These are phyloP conservation scores for Populus tomentosa DNA, from an alignment of 441 rosid species.

Conservation along the genomic window DNA sequence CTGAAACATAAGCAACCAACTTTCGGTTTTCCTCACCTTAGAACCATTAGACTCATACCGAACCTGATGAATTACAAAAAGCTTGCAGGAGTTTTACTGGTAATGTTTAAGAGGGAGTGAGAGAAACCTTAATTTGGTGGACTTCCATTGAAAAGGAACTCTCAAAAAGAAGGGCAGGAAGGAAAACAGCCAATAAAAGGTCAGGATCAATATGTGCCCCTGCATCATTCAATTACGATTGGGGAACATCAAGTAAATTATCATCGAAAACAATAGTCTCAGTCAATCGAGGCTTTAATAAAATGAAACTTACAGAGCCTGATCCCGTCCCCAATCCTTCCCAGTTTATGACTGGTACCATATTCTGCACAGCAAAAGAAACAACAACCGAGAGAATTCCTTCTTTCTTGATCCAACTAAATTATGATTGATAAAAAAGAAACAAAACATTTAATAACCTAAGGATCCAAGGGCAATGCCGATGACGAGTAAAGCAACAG, in stretches of 20 bases:
- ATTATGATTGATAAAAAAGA: neutral
- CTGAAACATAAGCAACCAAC: neutral
- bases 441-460: slow-evolving; percentile 31
- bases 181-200: slow-evolving; percentile 82
- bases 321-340: slow-evolving; percentile 80
- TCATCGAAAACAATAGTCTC: neutral
- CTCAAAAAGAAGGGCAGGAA: slow-evolving; percentile 96
- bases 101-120: neutral
- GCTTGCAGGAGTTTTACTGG: neutral
- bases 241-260: neutral
- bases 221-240: slow-evolving; percentile 25
- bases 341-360: slow-evolving; percentile 62
- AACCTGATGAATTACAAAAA: neutral
- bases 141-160: slow-evolving; percentile 91
- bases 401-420: too few species aligned
- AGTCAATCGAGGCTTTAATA: neutral
- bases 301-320: slow-evolving; percentile 70
- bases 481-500: slow-evolving; percentile 77
- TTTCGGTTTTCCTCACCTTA: neutral
- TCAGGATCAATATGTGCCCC: slow-evolving; percentile 83
- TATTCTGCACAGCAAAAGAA: slow-evolving; percentile 46
- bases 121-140: slow-evolving; percentile 86
- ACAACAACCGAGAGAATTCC: neutral
- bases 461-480: slow-evolving; percentile 83
- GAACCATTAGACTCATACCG: neutral